A percentile compares a stretch with the other conserved stretches of the same genome.
Evolutionary conservation across 768 basidiomycete genomes (phyloP).

Genomic region (Boletus coccyginus): DNA sequence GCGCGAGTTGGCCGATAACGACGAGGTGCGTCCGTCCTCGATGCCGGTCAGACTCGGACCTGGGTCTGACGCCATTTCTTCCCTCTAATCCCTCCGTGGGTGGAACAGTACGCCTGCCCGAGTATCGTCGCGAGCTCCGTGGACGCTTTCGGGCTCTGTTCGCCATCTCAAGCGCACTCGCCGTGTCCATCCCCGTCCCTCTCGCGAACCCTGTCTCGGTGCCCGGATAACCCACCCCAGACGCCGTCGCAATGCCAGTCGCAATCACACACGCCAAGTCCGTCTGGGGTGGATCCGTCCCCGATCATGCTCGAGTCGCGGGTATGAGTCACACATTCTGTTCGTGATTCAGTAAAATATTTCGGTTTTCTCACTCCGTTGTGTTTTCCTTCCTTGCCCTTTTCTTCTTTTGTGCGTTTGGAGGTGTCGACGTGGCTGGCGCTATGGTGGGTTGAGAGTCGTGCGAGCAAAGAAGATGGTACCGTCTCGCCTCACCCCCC

Average conservation of each 20-base stretch:
- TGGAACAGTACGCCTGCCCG: slow-evolving; percentile 21
- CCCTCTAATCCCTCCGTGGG: no score
- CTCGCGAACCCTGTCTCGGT: not conserved
- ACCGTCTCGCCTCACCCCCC: no score
- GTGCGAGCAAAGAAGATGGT: not conserved
- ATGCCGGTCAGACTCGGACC: not conserved
- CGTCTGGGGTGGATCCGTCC: not conserved
- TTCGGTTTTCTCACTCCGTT: not conserved
- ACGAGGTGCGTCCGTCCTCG: slow-evolving; percentile 17
- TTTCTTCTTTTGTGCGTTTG: not conserved
- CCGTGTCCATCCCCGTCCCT: slow-evolving; percentile 10
- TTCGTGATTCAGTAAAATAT: not conserved
- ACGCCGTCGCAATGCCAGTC: not conserved
- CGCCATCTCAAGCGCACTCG: slow-evolving; percentile 8
- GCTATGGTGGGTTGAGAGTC: not conserved
- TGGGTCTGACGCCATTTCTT: not conserved
- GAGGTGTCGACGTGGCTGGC: no score
- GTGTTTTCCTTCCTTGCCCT: not conserved
- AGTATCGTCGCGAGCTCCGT: slow-evolving; percentile 23
- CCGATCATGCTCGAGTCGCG: slow-evolving; percentile 16
- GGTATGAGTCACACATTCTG: not conserved
- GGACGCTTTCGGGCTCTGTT: slow-evolving; percentile 15
- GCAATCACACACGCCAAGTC: not conserved
- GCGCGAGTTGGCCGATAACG: slow-evolving; percentile 26
- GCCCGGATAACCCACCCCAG: not conserved